Conservation (phyloP, 179 eudicot genomes). For the Amaranthus tricolor region DNA sequence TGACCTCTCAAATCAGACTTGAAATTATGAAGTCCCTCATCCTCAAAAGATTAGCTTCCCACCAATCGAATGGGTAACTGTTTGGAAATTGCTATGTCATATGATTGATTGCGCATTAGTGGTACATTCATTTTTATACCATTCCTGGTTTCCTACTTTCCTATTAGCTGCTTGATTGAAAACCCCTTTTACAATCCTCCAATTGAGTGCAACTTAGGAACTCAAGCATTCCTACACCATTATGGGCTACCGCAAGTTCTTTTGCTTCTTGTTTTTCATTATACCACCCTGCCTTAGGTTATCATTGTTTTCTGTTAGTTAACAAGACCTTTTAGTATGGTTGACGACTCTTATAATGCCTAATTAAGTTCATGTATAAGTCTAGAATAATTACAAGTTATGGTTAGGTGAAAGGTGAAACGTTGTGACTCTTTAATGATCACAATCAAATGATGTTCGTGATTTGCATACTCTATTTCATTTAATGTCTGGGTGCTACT, state of each 20-base stretch:
- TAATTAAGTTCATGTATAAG: too few relatives aligned
- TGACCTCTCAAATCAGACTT: not conserved
- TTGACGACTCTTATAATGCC: too few relatives aligned
- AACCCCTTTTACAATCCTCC: too few relatives aligned
- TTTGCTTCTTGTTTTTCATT: not conserved
- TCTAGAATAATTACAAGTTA: too few relatives aligned
- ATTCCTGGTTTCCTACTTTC: not conserved
- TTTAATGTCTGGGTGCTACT: not conserved
- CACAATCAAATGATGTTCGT: too few relatives aligned
- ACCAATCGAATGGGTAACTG: not conserved
- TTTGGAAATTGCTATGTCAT: not conserved
- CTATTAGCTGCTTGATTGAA: not conserved
- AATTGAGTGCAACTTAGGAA: not conserved
- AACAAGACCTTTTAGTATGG: too few relatives aligned
- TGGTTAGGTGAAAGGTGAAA: too few relatives aligned
- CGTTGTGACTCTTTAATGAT: too few relatives aligned
- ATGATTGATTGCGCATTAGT: not conserved
- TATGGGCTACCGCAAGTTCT: not conserved
- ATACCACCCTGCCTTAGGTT: not conserved
- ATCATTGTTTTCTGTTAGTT: too few relatives aligned
- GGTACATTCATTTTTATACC: not conserved
- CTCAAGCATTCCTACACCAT: not conserved
- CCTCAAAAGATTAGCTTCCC: not conserved
- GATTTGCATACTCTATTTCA: not conserved
- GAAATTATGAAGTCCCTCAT: not conserved